Evolutionary conservation across 179 eudicot species (phyloP).

Genomic region (Silene vulgaris): DNA sequence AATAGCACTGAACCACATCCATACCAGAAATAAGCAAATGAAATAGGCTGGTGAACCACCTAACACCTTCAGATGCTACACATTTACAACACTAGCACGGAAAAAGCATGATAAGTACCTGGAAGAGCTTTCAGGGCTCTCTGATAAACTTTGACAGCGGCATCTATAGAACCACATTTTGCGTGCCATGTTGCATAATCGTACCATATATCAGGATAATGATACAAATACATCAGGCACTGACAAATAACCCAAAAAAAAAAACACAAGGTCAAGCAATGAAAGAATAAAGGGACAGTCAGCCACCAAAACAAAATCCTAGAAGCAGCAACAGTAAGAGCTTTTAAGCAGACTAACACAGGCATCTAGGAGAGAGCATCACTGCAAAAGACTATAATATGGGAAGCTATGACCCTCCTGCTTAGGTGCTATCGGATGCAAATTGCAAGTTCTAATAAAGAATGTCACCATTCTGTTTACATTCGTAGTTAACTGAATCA

Average conservation of each 20-base stretch:
- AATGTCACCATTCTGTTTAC: neutral
- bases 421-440: conserved; percentile 9
- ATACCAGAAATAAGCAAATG: neutral
- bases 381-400: neutral
- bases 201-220: conserved; percentile 97
- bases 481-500: neutral
- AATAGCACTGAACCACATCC: neutral
- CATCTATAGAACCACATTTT: conserved; percentile 76
- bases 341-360: conserved; percentile 1
- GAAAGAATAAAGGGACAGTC: neutral
- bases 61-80: conserved; percentile 2
- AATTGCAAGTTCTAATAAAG: neutral
- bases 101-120: conserved; percentile 42
- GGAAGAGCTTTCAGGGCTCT: conserved; percentile 98
- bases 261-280: conserved; percentile 20
- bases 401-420: neutral
- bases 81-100: neutral
- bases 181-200: conserved; percentile 98
- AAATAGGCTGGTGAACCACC: neutral
- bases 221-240: conserved; percentile 99
- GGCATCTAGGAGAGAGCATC: neutral
- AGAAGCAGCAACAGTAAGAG: conserved; percentile 1
- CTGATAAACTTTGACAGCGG: conserved; percentile 81
- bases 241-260: conserved; percentile 29
- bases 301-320: conserved; percentile 15